Base-by-base conservation (phyloP, 2,329 filamentous ascomycete species). In the Sarocladiaceae sp. region DNA sequence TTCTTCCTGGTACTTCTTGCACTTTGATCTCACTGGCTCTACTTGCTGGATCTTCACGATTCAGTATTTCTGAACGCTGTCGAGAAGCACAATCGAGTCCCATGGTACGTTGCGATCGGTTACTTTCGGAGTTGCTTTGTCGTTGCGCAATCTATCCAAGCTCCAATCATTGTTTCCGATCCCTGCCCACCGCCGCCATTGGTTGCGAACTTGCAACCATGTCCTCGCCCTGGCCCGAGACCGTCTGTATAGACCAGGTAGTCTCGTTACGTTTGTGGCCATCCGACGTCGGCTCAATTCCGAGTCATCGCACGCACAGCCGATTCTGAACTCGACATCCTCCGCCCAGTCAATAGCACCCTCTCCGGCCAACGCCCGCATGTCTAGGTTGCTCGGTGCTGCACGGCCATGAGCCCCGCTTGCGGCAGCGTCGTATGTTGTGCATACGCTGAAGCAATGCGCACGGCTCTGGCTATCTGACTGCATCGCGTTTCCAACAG, bases 71-170 rank as follows among this genome's bases (percentile, higher is more conserved):
- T n/a, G n/a, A 15, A 17, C 17, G 12, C 20, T 12, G 4, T 48
- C 23, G 3, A 3, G 26, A 17, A 33, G 10, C 4, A n/a, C n/a
- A n/a, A n/a, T n/a, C n/a, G n/a, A 17, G 26, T 31, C 26, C 15
- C 44, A 48, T n/a, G 18, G 26, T 17, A 48, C 23, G 11, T 48
- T 48, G 25, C 44, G n/a, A 4, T 12, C 28, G 26, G 25, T n/a
- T 33, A 29, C 13, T 31, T 17, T 26, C 22, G 40, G 22, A 26
- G 22, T 29, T 26, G 22, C 11, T 11, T 11, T 26, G 22, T 33
- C 26, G n/a, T 25, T n/a, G 15, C 44, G 26, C 44, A 48, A 48
- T 48, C 44, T 33, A 48, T 48, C 17, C 44, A 48, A 48, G 44
- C 25, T 48, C 44, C 44, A 48, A 48, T 48, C 44, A 28, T 4